These are phyloP conservation scores for Acer negundo DNA, from an alignment of 345 rosid species.

Conservation along the genomic window DNA sequence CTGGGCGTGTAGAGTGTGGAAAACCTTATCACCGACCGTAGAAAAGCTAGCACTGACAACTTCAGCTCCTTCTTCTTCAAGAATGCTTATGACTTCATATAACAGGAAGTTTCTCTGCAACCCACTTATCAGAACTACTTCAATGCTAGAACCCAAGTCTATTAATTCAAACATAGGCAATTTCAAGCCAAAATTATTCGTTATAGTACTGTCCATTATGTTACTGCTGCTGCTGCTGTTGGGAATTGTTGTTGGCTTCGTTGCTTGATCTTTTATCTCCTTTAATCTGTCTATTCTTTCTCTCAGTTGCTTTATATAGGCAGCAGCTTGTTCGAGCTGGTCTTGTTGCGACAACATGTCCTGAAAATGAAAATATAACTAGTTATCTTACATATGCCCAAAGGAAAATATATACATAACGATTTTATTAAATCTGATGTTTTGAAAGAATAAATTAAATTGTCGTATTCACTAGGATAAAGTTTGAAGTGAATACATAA, in stretches of 20 bases:
- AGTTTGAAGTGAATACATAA: not conserved
- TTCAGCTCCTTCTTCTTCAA: slow-evolving; percentile 61
- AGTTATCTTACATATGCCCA: too few species aligned
- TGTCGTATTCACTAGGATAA: too few species aligned
- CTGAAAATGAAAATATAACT: slow-evolving; percentile 23
- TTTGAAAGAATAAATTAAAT: too few species aligned
- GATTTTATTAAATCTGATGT: too few species aligned
- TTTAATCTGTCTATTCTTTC: slow-evolving; percentile 41
- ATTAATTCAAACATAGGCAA: slow-evolving; percentile 40
- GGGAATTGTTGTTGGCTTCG: slow-evolving; percentile 2
- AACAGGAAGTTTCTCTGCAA: slow-evolving; percentile 41
- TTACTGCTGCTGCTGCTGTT: too few species aligned
- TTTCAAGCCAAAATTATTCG: slow-evolving; percentile 9
- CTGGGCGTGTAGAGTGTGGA: slow-evolving; percentile 60
- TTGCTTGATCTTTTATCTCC: slow-evolving; percentile 38
- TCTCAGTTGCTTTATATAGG: slow-evolving; percentile 43
- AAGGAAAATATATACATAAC: too few species aligned
- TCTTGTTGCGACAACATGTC: slow-evolving; percentile 43
- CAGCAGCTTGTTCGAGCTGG: slow-evolving; percentile 46
- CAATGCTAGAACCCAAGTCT: slow-evolving; percentile 45
- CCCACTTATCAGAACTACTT: slow-evolving; percentile 42
- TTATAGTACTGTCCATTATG: not conserved
- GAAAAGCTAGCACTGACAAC: slow-evolving; percentile 50
- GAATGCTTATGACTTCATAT: slow-evolving; percentile 39
- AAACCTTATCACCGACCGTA: slow-evolving; percentile 43